A percentile compares a stretch with the other conserved stretches of the same genome.
Conservation (phyloP, 768 basidiomycete genomes). For the Serendipita sp. region DNA sequence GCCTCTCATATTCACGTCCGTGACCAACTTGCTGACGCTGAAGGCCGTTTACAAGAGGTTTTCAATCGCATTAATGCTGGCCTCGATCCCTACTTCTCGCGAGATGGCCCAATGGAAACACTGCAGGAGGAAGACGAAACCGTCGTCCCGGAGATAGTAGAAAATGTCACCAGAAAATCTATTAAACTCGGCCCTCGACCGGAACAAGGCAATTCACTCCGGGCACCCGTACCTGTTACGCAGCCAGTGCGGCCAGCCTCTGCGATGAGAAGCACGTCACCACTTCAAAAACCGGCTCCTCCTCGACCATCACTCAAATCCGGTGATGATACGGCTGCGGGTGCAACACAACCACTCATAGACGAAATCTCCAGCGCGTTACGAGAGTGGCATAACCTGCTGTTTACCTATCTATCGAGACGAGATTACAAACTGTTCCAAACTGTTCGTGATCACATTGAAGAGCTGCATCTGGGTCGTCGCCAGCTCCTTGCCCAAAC, state of each 20-base stretch:
- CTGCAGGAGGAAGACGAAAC: slow-evolving; percentile 40
- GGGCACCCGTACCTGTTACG: slow-evolving; percentile 55
- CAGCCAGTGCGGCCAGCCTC: slow-evolving; percentile 48
- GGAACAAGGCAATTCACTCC: slow-evolving; percentile 57
- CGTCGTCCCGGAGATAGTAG: slow-evolving; percentile 18
- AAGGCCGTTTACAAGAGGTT: slow-evolving; percentile 66
- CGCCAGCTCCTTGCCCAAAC: slow-evolving; percentile 80
- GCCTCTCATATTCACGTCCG: slow-evolving; percentile 77
- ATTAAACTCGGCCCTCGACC: slow-evolving; percentile 61
- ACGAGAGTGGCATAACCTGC: slow-evolving; percentile 86
- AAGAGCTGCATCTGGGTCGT: slow-evolving; percentile 80
- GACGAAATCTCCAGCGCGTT: slow-evolving; percentile 96
- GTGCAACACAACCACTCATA: slow-evolving; percentile 72
- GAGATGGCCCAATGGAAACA: slow-evolving; percentile 38
- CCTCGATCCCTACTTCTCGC: slow-evolving; percentile 31
- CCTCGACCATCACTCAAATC: slow-evolving; percentile 90
- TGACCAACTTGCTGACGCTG: slow-evolving; percentile 75
- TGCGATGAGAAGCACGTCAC: slow-evolving; percentile 41
- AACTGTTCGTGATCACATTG: slow-evolving; percentile 74
- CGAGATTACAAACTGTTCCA: slow-evolving; percentile 85
- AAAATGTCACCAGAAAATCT: slow-evolving; percentile 33
- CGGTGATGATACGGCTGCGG: slow-evolving; percentile 82
- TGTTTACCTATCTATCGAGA: slow-evolving; percentile 80
- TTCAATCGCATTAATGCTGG: slow-evolving; percentile 25
- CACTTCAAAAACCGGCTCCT: slow-evolving; percentile 49